Conservation (phyloP, 2,329 filamentous ascomycete genomes). For the Didymella pomorum region DNA sequence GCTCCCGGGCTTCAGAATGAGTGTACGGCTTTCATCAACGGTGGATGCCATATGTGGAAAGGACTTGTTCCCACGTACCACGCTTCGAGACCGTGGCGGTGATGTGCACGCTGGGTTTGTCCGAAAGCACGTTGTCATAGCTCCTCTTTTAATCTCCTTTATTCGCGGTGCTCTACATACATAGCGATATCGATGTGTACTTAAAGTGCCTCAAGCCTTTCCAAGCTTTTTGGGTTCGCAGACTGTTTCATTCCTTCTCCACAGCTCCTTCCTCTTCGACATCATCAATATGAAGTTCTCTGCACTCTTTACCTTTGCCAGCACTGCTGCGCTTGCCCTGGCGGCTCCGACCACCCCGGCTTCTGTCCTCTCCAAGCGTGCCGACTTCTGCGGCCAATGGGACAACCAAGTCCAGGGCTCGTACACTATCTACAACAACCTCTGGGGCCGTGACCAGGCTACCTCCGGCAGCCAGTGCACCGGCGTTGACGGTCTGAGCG, state of each 20-base stretch:
- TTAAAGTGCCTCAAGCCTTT: slow-evolving; percentile 23
- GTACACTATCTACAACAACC: slow-evolving; percentile 53
- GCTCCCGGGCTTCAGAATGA: slow-evolving; percentile 7
- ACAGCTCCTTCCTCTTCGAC: not conserved
- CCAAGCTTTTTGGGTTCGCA: slow-evolving; percentile 3
- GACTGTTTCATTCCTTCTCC: not conserved
- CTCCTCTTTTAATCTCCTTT: slow-evolving; percentile 21
- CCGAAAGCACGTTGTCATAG: slow-evolving; percentile 13
- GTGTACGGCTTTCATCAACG: not conserved
- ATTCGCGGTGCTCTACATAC: slow-evolving; percentile 3
- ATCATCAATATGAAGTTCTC: slow-evolving; percentile 41
- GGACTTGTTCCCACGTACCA: slow-evolving; percentile 15
- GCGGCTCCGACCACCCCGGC: slow-evolving; percentile 41
- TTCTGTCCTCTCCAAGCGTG: slow-evolving; percentile 40
- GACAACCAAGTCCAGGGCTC: slow-evolving; percentile 35
- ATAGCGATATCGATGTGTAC: slow-evolving; percentile 8
- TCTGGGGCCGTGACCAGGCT: slow-evolving; percentile 55
- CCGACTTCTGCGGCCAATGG: slow-evolving; percentile 47
- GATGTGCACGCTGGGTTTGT: slow-evolving; percentile 6
- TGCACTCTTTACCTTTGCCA: slow-evolving; percentile 32
- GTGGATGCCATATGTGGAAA: slow-evolving; percentile 14
- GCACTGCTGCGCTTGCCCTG: slow-evolving; percentile 40
- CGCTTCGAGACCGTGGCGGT: slow-evolving; percentile 10
- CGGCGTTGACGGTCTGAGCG: slow-evolving; percentile 51
- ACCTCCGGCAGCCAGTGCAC: slow-evolving; percentile 58